phyloP scores from a whole-genome alignment of 306 rosid species.

The Prunus mume region DNA sequence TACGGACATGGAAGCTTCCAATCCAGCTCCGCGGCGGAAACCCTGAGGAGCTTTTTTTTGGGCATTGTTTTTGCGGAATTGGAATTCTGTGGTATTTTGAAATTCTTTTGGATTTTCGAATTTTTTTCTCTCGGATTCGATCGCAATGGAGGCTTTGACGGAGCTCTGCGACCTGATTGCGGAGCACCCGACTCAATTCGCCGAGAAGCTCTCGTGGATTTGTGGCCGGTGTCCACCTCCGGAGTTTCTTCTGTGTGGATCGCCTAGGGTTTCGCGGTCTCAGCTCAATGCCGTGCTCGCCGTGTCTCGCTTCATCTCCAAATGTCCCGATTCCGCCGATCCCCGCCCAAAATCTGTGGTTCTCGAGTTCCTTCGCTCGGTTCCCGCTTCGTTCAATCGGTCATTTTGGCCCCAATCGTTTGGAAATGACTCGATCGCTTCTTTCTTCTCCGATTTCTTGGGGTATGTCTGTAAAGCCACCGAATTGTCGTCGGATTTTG shows the following conservation, averaged over 20 bases:
- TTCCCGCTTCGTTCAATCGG: conserved; percentile 61
- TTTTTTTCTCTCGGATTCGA: conserved; percentile 17
- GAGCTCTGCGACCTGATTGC: conserved; percentile 95
- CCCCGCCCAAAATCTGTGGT: conserved; percentile 68
- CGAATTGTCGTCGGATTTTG: conserved; percentile 62
- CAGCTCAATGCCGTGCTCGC: conserved; percentile 95
- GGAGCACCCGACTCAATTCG: conserved; percentile 62
- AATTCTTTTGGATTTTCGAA: too few species aligned
- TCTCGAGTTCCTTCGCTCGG: conserved; percentile 65
- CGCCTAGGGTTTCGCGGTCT: conserved; percentile 75
- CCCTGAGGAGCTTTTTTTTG: neutral
- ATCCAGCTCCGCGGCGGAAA: conserved; percentile 6
- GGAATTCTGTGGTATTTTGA: neutral
- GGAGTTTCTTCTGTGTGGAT: conserved; percentile 61
- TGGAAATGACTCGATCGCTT: conserved; percentile 49
- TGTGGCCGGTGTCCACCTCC: conserved; percentile 78
- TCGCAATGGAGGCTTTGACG: conserved; percentile 77
- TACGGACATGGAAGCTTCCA: conserved; percentile 18
- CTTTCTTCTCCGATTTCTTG: conserved; percentile 62
- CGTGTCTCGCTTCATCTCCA: conserved; percentile 76
- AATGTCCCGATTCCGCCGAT: conserved; percentile 62
- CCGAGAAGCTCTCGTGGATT: conserved; percentile 83
- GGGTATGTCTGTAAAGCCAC: conserved; percentile 56
- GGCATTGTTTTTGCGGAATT: conserved; percentile 1
- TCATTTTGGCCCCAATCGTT: conserved; percentile 87